These are phyloP conservation scores for Tylopilus sp. DNA, from an alignment of 768 basidiomycete genomes.

Conservation along the genomic window DNA sequence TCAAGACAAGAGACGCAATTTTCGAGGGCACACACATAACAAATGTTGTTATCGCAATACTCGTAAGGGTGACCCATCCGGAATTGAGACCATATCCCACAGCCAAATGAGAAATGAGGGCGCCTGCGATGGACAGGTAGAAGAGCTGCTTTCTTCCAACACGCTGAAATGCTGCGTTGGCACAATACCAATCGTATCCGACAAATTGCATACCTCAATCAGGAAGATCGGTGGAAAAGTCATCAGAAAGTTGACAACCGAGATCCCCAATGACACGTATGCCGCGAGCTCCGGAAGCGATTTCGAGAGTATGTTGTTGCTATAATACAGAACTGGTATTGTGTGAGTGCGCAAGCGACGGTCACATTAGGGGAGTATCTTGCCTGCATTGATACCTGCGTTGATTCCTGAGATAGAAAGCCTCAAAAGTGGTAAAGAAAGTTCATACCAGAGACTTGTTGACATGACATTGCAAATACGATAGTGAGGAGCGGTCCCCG, in stretches of 20 bases:
- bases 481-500: constrained; percentile 62
- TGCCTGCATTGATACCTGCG: constrained; percentile 74
- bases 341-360: not conserved
- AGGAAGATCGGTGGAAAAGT: constrained; percentile 82
- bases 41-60: constrained; percentile 72
- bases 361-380: constrained; percentile 1
- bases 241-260: constrained; percentile 73
- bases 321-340: constrained; percentile 78
- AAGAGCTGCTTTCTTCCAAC: constrained; percentile 72
- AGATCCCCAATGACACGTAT: constrained; percentile 81
- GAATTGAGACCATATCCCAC: constrained; percentile 72
- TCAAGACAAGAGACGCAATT: constrained; percentile 1
- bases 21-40: constrained; percentile 56
- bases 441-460: constrained; percentile 68
- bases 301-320: constrained; percentile 80
- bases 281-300: constrained; percentile 77
- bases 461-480: constrained; percentile 68
- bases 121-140: constrained; percentile 61
- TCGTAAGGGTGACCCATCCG: constrained; percentile 57
- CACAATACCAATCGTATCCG: not conserved
- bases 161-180: constrained; percentile 40
- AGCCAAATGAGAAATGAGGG: constrained; percentile 57
- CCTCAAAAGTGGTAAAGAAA: not conserved
- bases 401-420: constrained; percentile 5
- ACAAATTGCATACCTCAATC: constrained; percentile 57